Evolutionary conservation across 805 yeast species (phyloP).

Genomic region (Ogataea corticis): DNA sequence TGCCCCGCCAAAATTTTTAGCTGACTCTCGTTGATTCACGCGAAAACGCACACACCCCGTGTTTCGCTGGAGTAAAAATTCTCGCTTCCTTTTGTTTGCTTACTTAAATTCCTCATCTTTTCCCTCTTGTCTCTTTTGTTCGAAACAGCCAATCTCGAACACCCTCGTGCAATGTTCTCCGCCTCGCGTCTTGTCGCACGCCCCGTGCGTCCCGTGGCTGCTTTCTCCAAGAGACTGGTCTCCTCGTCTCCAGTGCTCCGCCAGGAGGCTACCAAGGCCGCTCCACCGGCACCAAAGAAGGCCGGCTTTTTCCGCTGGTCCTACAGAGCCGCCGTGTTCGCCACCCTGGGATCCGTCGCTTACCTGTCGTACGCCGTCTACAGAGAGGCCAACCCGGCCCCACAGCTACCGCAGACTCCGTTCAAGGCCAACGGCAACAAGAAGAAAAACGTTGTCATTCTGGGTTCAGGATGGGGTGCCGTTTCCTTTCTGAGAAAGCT

Average conservation of each 20-base stretch:
- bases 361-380: conserved; percentile 63
- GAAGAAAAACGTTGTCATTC: conserved; percentile 71
- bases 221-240: conserved; percentile 11
- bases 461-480: conserved; percentile 94
- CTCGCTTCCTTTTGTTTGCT: not conserved
- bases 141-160: too few species aligned
- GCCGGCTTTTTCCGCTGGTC: conserved; percentile 37
- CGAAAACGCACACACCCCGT: conserved; percentile 4
- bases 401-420: conserved; percentile 57
- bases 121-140: too few species aligned
- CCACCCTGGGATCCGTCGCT: conserved; percentile 52
- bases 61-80: conserved; percentile 3
- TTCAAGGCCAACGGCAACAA: conserved; percentile 50
- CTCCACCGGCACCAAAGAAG: conserved; percentile 15
- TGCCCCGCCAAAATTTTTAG: conserved; percentile 3
- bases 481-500: conserved; percentile 78
- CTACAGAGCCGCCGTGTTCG: conserved; percentile 50
- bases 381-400: conserved; percentile 58
- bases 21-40: conserved; percentile 2
- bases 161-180: not conserved
- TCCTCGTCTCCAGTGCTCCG: conserved; percentile 5
- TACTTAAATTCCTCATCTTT: too few species aligned
- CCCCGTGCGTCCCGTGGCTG: conserved; percentile 2
- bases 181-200: not conserved
- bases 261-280: conserved; percentile 5